Evolutionary conservation across 2,329 filamentous ascomycete genomes (phyloP).

Genomic region (Tolypocladium pustulatum): DNA sequence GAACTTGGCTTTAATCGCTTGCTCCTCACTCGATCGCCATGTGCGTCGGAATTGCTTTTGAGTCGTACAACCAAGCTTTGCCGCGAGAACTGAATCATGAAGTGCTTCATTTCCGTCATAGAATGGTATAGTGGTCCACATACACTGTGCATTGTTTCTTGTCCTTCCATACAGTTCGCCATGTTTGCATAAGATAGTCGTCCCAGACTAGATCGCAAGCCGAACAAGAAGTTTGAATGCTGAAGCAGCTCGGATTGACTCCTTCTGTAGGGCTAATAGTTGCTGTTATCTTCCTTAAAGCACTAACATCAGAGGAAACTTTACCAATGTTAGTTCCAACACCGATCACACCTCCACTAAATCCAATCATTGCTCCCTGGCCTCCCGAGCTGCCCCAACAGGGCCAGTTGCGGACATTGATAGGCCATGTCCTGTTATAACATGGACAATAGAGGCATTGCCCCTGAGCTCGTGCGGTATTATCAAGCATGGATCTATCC

Average conservation of each 20-base stretch:
- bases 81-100: conserved; percentile 17
- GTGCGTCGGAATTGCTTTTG: conserved; percentile 22
- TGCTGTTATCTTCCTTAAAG: no score
- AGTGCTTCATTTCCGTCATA: conserved; percentile 9
- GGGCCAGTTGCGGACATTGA: no score
- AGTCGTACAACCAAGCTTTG: conserved; percentile 24
- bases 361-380: conserved; percentile 22
- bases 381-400: conserved; percentile 26
- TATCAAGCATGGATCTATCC: no score
- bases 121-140: conserved; percentile 21
- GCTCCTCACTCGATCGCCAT: conserved; percentile 21
- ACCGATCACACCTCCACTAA: conserved; percentile 21
- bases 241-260: conserved; percentile 20
- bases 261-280: no score
- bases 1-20: conserved; percentile 11
- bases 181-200: conserved; percentile 20
- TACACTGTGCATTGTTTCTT: conserved; percentile 20
- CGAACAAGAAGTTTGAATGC: conserved; percentile 19
- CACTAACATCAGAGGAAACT: not conserved
- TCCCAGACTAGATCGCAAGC: conserved; percentile 13
- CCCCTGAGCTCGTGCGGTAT: no score
- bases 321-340: conserved; percentile 23
- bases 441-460: no score
- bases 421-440: no score
- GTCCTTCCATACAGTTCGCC: conserved; percentile 23